Evolutionary conservation across 192 early-diverging fungal species (phyloP).

Genomic region (Podila horticola): DNA sequence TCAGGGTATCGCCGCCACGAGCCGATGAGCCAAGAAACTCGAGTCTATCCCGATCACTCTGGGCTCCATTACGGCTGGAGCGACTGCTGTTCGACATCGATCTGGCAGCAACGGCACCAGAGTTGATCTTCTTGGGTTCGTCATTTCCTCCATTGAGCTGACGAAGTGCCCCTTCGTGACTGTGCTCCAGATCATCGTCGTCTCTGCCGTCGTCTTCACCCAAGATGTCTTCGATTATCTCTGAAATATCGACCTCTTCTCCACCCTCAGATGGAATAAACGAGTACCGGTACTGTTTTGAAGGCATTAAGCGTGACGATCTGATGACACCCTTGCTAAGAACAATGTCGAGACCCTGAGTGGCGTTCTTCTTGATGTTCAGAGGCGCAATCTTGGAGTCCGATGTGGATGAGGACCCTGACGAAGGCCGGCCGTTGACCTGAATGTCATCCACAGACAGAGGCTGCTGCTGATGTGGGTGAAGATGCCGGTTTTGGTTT

Average conservation of each 20-base stretch:
- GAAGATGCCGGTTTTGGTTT: background rate
- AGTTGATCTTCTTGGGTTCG: background rate
- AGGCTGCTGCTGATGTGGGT: background rate
- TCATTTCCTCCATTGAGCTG: background rate
- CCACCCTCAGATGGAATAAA: constrained; percentile 52
- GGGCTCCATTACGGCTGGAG: background rate
- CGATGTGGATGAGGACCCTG: background rate
- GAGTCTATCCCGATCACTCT: constrained; percentile 15
- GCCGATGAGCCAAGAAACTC: constrained; percentile 19
- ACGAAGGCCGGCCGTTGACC: background rate
- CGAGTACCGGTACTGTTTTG: constrained; percentile 57
- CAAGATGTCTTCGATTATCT: constrained; percentile 58
- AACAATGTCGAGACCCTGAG: constrained; percentile 48
- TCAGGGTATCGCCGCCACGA: constrained; percentile 15
- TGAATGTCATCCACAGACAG: background rate
- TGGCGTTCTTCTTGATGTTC: constrained; percentile 52
- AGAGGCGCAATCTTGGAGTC: constrained; percentile 29
- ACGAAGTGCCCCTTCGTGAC: background rate
- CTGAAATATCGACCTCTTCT: constrained; percentile 55
- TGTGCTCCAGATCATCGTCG: constrained; percentile 9
- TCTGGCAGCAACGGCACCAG: background rate
- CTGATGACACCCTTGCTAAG: constrained; percentile 51
- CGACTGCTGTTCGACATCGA: constrained; percentile 21
- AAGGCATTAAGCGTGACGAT: constrained; percentile 49
- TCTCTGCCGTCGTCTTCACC: constrained; percentile 37